A percentile compares a stretch with the other conserved stretches of the same genome.
Conservation (phyloP, 2,329 filamentous ascomycete species). For the Fusarium poae region DNA sequence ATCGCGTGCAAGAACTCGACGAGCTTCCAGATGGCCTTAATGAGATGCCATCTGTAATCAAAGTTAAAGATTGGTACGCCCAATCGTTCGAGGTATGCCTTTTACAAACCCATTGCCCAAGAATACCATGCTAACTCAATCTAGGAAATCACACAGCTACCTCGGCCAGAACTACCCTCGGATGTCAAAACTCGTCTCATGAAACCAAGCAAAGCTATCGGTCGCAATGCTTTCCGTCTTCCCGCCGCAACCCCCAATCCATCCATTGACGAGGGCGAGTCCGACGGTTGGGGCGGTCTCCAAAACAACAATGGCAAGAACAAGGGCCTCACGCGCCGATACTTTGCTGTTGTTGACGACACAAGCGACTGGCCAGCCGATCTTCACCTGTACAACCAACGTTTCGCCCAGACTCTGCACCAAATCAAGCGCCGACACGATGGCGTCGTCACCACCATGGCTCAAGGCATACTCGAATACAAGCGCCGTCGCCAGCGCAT, state of each 20-base stretch:
- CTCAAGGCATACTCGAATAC: slow-evolving; percentile 97
- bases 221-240: slow-evolving; percentile 74
- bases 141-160: slow-evolving; percentile 90
- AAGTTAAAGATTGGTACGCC: slow-evolving; percentile 97
- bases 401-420: slow-evolving; percentile 88
- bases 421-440: slow-evolving; percentile 97
- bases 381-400: slow-evolving; percentile 91
- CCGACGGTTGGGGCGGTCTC: slow-evolving; percentile 69
- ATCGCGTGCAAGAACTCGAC: slow-evolving; percentile 93
- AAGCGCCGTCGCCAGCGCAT: slow-evolving; percentile 96
- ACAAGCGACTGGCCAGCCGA: slow-evolving; percentile 92
- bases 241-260: slow-evolving; percentile 90
- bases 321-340: slow-evolving; percentile 69
- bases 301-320: slow-evolving; percentile 60
- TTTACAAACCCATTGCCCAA: not conserved
- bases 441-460: slow-evolving; percentile 96
- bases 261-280: slow-evolving; percentile 86
- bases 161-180: slow-evolving; percentile 79
- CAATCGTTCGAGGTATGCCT: slow-evolving; percentile 92
- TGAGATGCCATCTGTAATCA: slow-evolving; percentile 96
- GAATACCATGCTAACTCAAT: slow-evolving; percentile 23
- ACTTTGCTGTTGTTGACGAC: slow-evolving; percentile 94
- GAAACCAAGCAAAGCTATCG: slow-evolving; percentile 69
- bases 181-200: slow-evolving; percentile 86
- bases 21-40: slow-evolving; percentile 94